phyloP scores from a whole-genome alignment of 2,329 filamentous ascomycete species.

The Didymella glomerata region DNA sequence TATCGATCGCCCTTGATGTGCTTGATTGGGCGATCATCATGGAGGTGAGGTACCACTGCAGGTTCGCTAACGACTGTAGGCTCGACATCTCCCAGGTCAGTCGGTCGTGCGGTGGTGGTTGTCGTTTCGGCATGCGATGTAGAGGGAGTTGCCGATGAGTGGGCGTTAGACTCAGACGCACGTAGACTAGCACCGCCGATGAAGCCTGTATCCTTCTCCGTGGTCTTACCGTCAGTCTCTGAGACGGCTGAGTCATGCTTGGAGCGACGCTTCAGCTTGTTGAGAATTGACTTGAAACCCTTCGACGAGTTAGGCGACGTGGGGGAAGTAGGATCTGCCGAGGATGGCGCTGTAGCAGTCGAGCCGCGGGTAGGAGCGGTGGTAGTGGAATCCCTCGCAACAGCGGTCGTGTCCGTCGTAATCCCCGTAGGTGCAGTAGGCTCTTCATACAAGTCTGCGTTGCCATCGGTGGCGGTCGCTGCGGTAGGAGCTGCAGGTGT shows the following conservation, averaged over 20 bases:
- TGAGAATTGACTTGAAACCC: constrained; percentile 49
- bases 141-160: constrained; percentile 19
- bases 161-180: constrained; percentile 33
- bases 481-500: constrained; percentile 13
- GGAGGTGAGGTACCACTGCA: constrained; percentile 22
- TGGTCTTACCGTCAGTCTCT: constrained; percentile 22
- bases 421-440: constrained; percentile 21
- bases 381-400: not conserved
- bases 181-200: constrained; percentile 56
- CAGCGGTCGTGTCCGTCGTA: not conserved
- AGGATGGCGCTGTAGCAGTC: constrained; percentile 17
- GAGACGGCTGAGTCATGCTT: constrained; percentile 36
- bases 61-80: constrained; percentile 26
- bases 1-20: constrained; percentile 14
- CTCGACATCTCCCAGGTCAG: constrained; percentile 26
- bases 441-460: constrained; percentile 35
- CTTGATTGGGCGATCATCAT: constrained; percentile 11
- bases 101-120: constrained; percentile 19
- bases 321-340: constrained; percentile 31
- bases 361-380: constrained; percentile 4
- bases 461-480: constrained; percentile 13
- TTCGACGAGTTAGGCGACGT: constrained; percentile 45
- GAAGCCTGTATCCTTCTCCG: constrained; percentile 47
- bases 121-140: constrained; percentile 18
- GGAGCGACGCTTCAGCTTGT: constrained; percentile 52